Base-by-base conservation (phyloP, 208 protist species). In the Acanthamoeba rhysodes region DNA sequence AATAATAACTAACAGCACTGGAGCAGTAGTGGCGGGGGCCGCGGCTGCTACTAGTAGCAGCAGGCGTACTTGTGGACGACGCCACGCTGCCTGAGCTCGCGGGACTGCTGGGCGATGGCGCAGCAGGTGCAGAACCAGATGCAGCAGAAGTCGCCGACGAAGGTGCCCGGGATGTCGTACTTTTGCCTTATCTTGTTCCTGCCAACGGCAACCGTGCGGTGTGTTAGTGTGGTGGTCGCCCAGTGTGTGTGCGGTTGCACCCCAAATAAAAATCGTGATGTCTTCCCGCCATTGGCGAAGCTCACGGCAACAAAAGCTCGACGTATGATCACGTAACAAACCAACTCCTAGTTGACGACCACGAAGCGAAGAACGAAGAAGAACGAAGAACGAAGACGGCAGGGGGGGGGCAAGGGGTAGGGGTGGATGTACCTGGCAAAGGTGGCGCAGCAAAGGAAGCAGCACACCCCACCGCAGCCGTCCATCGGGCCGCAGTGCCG, bases 81-180 rank as follows among this genome's bases (percentile, higher is more conserved):
- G 29, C 84, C 84, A 14, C n/a, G 70, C 20, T 34, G 32, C 84
- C 68, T 68, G 84, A 91, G 84, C 57, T 91, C 57, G 8, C 84
- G 70, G 29, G 84, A 91, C 59, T 91, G 84, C 84, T 91, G 84
- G 59, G 84, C 9, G 59, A 91, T 29, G 55, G 84, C 84, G 34
- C 84, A 91, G 53, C 41, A 66, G 29, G 50, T 16, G 59, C 84
- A 91, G 53, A 50, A 91, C 57, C 59, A 91, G 2, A 91, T n/a
- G 84, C 27, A 27, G 27, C 70, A n/a, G 55, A 91, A 68, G 59
- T 91, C 84, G 59, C 50, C 84, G 16, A 91, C 4, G 27, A 70
- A 32, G 84, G 32, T 91, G 50, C 84, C 84, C 6, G 84, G n/a
- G 50, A 91, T 91, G 84, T 91, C 50, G 84, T 68, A 91, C 84